Percentiles rank a stretch among this genome's conserved stretches.
Conservation (phyloP, 495 filamentous ascomycete genomes). For the Umbilicaria muhlenbergii region DNA sequence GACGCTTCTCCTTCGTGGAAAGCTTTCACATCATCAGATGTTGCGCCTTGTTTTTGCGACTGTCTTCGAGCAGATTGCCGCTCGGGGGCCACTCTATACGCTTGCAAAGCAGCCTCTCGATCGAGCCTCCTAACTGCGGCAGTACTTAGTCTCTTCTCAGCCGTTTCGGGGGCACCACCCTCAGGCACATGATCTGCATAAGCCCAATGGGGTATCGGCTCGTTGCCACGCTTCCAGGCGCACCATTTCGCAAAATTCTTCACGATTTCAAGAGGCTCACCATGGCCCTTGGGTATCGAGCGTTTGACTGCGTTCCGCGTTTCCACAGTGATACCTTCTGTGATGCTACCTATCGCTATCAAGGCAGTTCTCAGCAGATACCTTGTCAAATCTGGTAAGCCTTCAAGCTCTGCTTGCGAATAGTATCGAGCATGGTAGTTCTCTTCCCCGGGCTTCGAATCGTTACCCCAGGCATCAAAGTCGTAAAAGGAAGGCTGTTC, state of each 20-base stretch:
- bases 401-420: constrained; percentile 53
- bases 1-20: too few species aligned
- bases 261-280: constrained; percentile 44
- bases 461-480: constrained; percentile 36
- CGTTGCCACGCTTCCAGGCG: constrained; percentile 60
- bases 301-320: constrained; percentile 41
- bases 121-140: constrained; percentile 16
- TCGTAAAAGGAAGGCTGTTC: constrained; percentile 41
- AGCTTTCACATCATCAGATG: too few species aligned
- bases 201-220: constrained; percentile 52
- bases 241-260: constrained; percentile 55
- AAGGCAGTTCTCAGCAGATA: constrained; percentile 56
- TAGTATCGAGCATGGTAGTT: constrained; percentile 50
- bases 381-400: constrained; percentile 42
- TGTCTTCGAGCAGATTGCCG: constrained; percentile 15
- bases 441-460: constrained; percentile 25
- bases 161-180: constrained; percentile 6
- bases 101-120: constrained; percentile 13
- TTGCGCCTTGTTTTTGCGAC: constrained; percentile 4
- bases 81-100: constrained; percentile 4
- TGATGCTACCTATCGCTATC: constrained; percentile 45
- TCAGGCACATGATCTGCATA: constrained; percentile 24
- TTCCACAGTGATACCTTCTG: constrained; percentile 42
- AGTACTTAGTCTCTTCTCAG: constrained; percentile 14
- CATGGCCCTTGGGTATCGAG: constrained; percentile 47